phyloP scores from a whole-genome alignment of 2,329 filamentous ascomycete species.

The Penicillium hesseltinei region DNA sequence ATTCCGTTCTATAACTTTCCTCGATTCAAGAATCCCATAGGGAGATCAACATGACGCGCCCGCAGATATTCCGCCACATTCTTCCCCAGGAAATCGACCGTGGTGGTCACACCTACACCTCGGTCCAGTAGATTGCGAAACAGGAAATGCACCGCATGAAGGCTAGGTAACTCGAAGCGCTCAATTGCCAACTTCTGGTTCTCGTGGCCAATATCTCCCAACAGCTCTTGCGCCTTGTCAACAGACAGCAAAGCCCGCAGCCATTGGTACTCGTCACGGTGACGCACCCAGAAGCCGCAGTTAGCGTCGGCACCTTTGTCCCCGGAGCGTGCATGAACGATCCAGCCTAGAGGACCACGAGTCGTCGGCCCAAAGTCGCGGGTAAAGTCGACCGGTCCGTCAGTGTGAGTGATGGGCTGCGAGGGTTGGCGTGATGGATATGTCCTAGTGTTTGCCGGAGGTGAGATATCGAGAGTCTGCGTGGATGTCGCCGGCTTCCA shows the following conservation, averaged over 20 bases:
- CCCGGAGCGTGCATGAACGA: conserved; percentile 40
- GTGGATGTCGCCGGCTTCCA: conserved; percentile 28
- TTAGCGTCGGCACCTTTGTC: conserved; percentile 50
- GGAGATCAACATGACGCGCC: conserved; percentile 37
- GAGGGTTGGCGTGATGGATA: conserved; percentile 25
- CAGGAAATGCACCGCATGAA: conserved; percentile 41
- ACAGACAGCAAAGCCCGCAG: conserved; percentile 30
- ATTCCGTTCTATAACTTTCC: conserved; percentile 21
- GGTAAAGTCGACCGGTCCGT: conserved; percentile 10
- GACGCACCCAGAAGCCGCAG: conserved; percentile 47
- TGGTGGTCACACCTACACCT: conserved; percentile 36
- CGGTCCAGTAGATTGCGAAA: conserved; percentile 40
- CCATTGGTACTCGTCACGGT: conserved; percentile 46
- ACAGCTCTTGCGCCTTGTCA: conserved; percentile 15
- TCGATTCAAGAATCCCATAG: conserved; percentile 33
- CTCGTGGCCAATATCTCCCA: conserved; percentile 15
- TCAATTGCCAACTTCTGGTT: conserved; percentile 35
- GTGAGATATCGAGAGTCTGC: conserved; percentile 18
- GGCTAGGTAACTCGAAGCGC: conserved; percentile 48
- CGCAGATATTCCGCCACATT: conserved; percentile 42
- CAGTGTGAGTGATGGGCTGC: conserved; percentile 16
- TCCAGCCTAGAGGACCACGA: conserved; percentile 32
- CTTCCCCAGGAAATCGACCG: conserved; percentile 42
- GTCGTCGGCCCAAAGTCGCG: conserved; percentile 27
- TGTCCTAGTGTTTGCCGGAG: conserved; percentile 20